A percentile compares a stretch with the other conserved stretches of the same genome.
Conservation (phyloP, 495 filamentous ascomycete species). For the Daldinia caldariorum region DNA sequence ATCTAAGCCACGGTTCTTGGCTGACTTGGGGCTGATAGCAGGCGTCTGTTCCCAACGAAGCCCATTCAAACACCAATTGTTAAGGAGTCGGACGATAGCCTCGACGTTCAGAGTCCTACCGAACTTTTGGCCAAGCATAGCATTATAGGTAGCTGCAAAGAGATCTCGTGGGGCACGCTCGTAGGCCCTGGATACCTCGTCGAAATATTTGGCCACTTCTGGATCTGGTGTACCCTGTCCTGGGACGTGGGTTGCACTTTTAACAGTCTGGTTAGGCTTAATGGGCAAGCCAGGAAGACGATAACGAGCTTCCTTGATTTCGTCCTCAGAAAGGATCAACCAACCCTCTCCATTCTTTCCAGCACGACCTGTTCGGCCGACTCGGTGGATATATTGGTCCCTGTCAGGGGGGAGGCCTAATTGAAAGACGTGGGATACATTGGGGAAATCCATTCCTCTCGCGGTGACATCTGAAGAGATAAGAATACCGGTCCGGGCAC, state of each 20-base stretch:
- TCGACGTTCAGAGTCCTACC: slow-evolving; percentile 42
- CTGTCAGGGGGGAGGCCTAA: slow-evolving; percentile 73
- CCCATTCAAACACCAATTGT: slow-evolving; percentile 67
- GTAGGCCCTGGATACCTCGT: slow-evolving; percentile 50
- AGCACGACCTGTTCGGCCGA: slow-evolving; percentile 78
- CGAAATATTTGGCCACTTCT: slow-evolving; percentile 52
- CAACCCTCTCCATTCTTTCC: slow-evolving; percentile 83
- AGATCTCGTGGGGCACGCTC: slow-evolving; percentile 49
- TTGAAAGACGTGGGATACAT: slow-evolving; percentile 91
- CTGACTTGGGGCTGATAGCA: slow-evolving; percentile 54
- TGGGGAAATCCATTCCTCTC: slow-evolving; percentile 96
- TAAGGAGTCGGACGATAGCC: slow-evolving; percentile 63
- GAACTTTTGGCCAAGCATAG: slow-evolving; percentile 62
- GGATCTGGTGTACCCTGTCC: slow-evolving; percentile 43
- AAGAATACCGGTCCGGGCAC: slow-evolving; percentile 71
- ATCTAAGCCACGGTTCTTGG: slow-evolving; percentile 58
- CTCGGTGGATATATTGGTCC: slow-evolving; percentile 89
- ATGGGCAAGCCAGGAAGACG: slow-evolving; percentile 74
- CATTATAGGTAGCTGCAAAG: slow-evolving; percentile 50
- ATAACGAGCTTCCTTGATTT: slow-evolving; percentile 59
- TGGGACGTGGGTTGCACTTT: slow-evolving; percentile 62
- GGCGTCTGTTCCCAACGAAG: slow-evolving; percentile 72
- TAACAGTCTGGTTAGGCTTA: slow-evolving; percentile 58
- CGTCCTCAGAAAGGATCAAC: slow-evolving; percentile 71
- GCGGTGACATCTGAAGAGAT: slow-evolving; percentile 95